Base-by-base conservation (phyloP, 306 rosid genomes). In the Pyrus bretschneideri region DNA sequence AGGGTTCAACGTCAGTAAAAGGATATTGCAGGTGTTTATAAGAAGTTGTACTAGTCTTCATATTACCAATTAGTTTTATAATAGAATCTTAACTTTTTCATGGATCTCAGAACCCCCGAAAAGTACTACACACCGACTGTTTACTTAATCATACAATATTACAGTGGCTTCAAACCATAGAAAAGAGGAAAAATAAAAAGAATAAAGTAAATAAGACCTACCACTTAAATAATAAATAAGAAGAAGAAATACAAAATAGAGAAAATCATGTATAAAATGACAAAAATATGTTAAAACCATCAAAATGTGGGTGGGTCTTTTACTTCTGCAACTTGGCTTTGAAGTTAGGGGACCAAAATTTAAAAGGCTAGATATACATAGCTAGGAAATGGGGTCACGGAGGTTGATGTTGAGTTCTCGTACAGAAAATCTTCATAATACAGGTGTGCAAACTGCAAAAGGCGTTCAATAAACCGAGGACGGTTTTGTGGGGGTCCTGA, bases 391-490 rank as follows among this genome's bases (percentile, higher is more conserved):
- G 29, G 29, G 29, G 29, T 17, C 57, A 27, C 10, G 19, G 19
- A 67, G 23, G 67, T 35, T 31, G 67, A 67, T 23, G 67, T 35
- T 31, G 62, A 72, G 60, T 64, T 63, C 4, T 30, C 44, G 76
- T 51, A 40, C 83, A 14, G 10, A 66, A 72, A 33, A 67, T 64
- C 66, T 66, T 25, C 9, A 5, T 22, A 51, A 17, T 3, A 49
- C 19, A 54, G 64, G 44, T 51, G 71, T 52, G 30, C 21, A 49
- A 49, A 49, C 55, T 4, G 18, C 64, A 67, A 62, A 78, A 13
- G 71, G 81, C 72, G 68, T 72, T 63, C 66, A 73, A 55, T 14
- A 67, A 51, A 70, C 68, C 31, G 21, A 52, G 46, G 46, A 27
- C 11, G 46, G 45, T 61, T 23, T 44, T 30, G 4, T 1, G 38